phyloP scores from a whole-genome alignment of 169 alveolate species.

The Cryptosporidium canis region DNA sequence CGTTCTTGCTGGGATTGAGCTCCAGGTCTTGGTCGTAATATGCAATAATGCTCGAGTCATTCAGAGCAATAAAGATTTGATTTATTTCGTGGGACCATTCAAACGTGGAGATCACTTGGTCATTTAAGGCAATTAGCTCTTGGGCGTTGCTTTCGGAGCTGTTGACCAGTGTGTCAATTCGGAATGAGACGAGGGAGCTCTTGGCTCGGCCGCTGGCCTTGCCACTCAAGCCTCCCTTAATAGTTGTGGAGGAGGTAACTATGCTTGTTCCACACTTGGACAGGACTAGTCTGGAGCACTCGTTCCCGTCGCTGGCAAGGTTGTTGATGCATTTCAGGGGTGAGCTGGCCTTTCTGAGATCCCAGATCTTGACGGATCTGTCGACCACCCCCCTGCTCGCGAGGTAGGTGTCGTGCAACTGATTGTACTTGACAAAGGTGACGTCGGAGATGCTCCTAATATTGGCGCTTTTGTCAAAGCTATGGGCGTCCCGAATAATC shows the following conservation, averaged over 20 bases:
- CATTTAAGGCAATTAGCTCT: neutral
- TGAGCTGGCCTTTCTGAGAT: conserved; percentile 28
- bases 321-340: conserved; percentile 8
- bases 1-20: conserved; percentile 44
- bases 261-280: conserved; percentile 12
- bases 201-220: neutral
- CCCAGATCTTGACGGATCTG: conserved; percentile 36
- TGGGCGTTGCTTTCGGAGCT: neutral
- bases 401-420: neutral
- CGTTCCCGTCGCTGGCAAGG: conserved; percentile 23
- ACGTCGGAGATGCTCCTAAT: conserved; percentile 28
- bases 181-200: neutral
- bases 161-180: neutral
- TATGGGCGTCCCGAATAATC: conserved; percentile 55
- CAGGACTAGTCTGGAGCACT: neutral
- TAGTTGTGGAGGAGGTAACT: conserved; percentile 3
- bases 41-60: neutral
- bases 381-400: conserved; percentile 48
- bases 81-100: conserved; percentile 60
- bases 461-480: neutral
- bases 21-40: conserved; percentile 36
- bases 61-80: conserved; percentile 30
- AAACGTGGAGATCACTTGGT: conserved; percentile 8
- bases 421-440: conserved; percentile 5
- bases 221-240: neutral